Evolutionary conservation across 2,329 filamentous ascomycete species (phyloP).

Genomic region (Aspergillus tubingensis): DNA sequence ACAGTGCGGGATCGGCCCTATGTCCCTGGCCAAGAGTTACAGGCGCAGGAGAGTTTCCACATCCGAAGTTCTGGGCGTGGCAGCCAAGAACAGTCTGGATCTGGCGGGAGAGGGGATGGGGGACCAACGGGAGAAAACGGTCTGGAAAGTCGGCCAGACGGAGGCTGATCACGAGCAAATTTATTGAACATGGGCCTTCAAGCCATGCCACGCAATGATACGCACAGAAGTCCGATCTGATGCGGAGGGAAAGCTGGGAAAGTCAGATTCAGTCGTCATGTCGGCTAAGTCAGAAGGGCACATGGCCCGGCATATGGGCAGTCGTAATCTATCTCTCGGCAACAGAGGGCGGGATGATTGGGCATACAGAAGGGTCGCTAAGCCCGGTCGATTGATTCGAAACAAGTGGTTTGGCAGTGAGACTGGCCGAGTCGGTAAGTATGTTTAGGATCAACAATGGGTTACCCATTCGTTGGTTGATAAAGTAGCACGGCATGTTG

Average conservation of each 20-base stretch:
- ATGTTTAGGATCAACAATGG: not conserved
- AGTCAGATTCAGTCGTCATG: not conserved
- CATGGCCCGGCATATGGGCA: not conserved
- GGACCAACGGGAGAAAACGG: slow-evolving; percentile 3
- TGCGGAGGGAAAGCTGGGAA: not conserved
- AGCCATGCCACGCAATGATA: not conserved
- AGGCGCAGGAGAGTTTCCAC: slow-evolving; percentile 6
- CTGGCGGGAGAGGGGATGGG: not conserved
- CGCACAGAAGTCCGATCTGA: not conserved
- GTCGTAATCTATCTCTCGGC: not conserved
- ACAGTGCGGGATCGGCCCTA: not conserved
- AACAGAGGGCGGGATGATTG: not conserved
- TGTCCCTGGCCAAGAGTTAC: slow-evolving; percentile 5
- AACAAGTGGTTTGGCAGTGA: not conserved
- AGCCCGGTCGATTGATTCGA: not conserved
- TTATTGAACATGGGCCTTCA: not conserved
- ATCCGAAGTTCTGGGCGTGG: slow-evolving; percentile 7
- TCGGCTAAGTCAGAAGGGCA: not conserved
- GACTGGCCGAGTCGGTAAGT: not conserved
- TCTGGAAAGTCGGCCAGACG: not conserved
- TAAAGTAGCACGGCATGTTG: slow-evolving; percentile 1
- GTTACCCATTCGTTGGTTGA: slow-evolving; percentile 1
- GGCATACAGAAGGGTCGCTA: not conserved
- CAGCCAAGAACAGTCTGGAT: slow-evolving; percentile 5
- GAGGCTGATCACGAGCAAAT: too few species aligned